Base-by-base conservation (phyloP, 2,329 filamentous ascomycete species). In the Thermothelomyces thermophilus region DNA sequence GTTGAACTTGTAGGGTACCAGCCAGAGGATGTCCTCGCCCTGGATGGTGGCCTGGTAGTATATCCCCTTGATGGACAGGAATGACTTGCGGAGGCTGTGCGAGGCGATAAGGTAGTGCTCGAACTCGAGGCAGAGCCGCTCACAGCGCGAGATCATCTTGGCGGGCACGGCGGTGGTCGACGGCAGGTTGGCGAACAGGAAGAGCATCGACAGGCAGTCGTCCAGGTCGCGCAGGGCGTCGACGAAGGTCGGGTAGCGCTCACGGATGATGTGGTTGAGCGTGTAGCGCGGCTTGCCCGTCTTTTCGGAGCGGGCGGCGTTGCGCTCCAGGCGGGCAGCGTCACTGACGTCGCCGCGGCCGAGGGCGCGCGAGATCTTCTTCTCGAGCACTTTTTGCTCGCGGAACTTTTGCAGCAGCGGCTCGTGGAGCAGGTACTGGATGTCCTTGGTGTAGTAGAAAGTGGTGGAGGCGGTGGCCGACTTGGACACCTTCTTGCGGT, bases 1-100 rank as follows among this genome's bases (percentile, higher is more conserved):
- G 64, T 97, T 95, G 71, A 98, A 98, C 68, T 89, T 89, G 74
- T 98, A 98, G 1, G 93, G 93, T 10, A 96, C 91, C 34, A 98
- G 77, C 93, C 93, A 98, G 58, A 97, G 76, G 43, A 98, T 86
- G 63, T 97, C 91, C 72, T 98, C 90, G 42, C 93, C 93, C 68
- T 96, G 89, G 55, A 98, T 94, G 45, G 85, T 96, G 20, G 91
- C 93, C 72, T 97, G 91, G 71, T 97, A 98, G 74, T 98, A 98
- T 63, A 98, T 97, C 55, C 93, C 93, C 77, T 98, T 98, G 72
- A 98, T 97, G 1, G 90, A 95, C 58, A 98, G 73, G 74, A 98
- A 98, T 0, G 90, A 95, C 73, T 96, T 97, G 64, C 88, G 86
- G 60, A 98, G 73, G 62, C 87, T 90, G 70, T 95, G 83, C 36